Evolutionary conservation across 2,329 filamentous ascomycete genomes (phyloP).

Genomic region (Cordyceps farinosa): DNA sequence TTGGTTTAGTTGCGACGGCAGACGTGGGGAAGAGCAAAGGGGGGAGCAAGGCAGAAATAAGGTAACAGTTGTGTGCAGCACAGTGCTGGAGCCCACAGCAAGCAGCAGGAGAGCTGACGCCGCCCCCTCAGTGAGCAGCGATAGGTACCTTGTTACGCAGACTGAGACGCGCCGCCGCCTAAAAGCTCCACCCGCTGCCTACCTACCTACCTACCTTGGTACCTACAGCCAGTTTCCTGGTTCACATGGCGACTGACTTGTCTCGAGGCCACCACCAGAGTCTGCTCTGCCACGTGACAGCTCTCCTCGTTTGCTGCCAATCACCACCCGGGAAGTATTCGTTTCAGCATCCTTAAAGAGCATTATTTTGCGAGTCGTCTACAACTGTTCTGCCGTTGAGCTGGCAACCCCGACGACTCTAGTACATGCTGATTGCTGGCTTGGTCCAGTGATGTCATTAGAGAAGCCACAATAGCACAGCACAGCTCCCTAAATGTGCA

Average conservation of each 20-base stretch:
- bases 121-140: background rate
- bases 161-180: background rate
- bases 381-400: background rate
- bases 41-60: constrained; percentile 16
- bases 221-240: background rate
- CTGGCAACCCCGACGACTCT: background rate
- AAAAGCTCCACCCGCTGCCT: background rate
- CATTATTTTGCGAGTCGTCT: background rate
- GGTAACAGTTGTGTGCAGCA: constrained; percentile 11
- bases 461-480: background rate
- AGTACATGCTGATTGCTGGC: background rate
- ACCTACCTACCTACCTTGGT: background rate
- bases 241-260: too few relatives aligned
- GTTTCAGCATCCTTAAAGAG: background rate
- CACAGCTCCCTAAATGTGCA: background rate
- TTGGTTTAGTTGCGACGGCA: constrained; percentile 9
- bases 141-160: background rate
- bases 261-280: background rate
- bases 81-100: constrained; percentile 6
- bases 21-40: constrained; percentile 17
- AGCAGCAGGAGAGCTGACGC: constrained; percentile 4
- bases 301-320: background rate
- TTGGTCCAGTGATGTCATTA: background rate
- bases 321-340: background rate
- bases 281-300: background rate